Evolutionary conservation across 345 rosid genomes (phyloP).

Genomic region (Schrenkiella parvula): DNA sequence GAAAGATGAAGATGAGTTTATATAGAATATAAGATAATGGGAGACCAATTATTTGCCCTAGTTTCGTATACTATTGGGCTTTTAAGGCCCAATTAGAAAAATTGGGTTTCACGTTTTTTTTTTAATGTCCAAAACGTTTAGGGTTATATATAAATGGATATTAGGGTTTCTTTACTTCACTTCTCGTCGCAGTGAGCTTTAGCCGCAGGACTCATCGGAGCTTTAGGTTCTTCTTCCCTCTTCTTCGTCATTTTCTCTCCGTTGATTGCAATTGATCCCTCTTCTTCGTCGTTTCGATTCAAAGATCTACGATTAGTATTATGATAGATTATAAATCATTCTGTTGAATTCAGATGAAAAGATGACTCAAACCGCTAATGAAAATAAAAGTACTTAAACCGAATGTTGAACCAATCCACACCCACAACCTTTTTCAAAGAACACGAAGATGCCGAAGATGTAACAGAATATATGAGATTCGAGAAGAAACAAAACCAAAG

Average conservation of each 20-base stretch:
- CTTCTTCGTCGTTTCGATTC: background rate
- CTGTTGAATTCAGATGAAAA: too few relatives aligned
- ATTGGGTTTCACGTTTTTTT: background rate
- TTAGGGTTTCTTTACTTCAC: background rate
- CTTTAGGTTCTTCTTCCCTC: constrained; percentile 8
- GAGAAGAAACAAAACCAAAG: too few relatives aligned
- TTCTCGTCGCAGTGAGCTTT: background rate
- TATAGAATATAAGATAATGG: too few relatives aligned
- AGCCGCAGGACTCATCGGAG: constrained; percentile 18
- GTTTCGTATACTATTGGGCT: constrained; percentile 1
- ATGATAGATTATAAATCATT: too few relatives aligned
- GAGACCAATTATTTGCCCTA: background rate
- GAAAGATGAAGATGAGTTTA: background rate
- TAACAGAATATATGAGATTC: too few relatives aligned
- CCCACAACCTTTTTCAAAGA: too few relatives aligned
- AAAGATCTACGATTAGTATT: background rate
- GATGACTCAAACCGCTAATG: too few relatives aligned
- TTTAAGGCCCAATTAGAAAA: background rate
- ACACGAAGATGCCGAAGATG: too few relatives aligned
- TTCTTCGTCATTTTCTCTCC: background rate
- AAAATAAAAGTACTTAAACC: too few relatives aligned
- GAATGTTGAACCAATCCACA: too few relatives aligned
- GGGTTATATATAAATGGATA: background rate
- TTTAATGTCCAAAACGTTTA: background rate
- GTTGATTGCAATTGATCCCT: background rate